phyloP scores from a whole-genome alignment of 1,139 yeast genomes.

The Nakaseomyces glabratus region DNA sequence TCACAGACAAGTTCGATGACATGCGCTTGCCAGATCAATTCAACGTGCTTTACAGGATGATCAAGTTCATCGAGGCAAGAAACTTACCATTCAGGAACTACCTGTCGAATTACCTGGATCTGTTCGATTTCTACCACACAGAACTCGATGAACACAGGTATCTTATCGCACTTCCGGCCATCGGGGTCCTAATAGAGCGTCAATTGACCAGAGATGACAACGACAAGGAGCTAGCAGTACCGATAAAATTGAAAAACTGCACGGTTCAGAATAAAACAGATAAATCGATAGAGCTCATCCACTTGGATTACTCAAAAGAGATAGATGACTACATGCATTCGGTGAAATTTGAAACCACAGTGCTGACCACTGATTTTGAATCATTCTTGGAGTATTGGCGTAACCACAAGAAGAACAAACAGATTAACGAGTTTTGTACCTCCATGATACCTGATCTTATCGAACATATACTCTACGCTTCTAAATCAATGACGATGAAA shows the following conservation, averaged over 20 bases:
- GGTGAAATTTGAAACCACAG: conserved; percentile 17
- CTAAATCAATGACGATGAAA: conserved; percentile 21
- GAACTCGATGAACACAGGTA: conserved; percentile 20
- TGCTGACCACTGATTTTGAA: conserved; percentile 23
- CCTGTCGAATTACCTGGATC: conserved; percentile 27
- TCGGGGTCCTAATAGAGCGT: conserved; percentile 25
- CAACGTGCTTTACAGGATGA: conserved; percentile 38
- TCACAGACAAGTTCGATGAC: conserved; percentile 18
- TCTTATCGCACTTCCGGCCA: conserved; percentile 27
- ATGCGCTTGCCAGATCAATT: conserved; percentile 38
- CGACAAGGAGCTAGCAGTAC: conserved; percentile 16
- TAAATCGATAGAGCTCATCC: conserved; percentile 20
- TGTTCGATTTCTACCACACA: conserved; percentile 24
- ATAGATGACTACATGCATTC: conserved; percentile 24
- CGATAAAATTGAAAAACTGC: conserved; percentile 28
- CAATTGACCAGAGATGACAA: conserved; percentile 10
- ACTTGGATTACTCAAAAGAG: conserved; percentile 27
- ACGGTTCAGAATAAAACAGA: conserved; percentile 18
- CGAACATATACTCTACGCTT: conserved; percentile 23
- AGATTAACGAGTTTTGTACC: conserved; percentile 15
- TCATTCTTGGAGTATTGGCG: conserved; percentile 18
- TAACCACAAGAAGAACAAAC: conserved; percentile 4
- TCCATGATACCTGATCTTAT: conserved; percentile 16
- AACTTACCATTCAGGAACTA: conserved; percentile 30
- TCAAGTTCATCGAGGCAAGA: conserved; percentile 31